Conservation (phyloP, 345 rosid species). For the Bruguiera parviflora region DNA sequence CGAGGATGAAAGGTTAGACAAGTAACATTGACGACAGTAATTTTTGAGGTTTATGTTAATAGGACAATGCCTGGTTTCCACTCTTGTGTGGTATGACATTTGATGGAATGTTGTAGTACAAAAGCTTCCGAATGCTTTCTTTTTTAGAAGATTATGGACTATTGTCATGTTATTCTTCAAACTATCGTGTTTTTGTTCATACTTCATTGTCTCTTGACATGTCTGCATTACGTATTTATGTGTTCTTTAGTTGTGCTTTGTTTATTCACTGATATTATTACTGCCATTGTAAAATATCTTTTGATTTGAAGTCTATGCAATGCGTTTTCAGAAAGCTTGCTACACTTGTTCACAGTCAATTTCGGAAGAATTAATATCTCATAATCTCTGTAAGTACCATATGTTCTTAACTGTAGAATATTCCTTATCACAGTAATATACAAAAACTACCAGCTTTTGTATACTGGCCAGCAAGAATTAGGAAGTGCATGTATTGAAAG, state of each 20-base stretch:
- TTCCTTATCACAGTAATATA: neutral
- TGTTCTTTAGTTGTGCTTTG: neutral
- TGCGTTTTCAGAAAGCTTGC: conserved; percentile 68
- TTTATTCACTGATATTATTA: neutral
- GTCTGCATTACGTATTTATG: neutral
- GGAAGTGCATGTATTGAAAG: neutral
- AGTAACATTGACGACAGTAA: too few species aligned
- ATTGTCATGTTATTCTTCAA: neutral
- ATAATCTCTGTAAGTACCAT: conserved; percentile 70
- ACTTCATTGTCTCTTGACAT: neutral
- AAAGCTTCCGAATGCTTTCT: neutral
- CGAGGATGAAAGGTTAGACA: too few species aligned
- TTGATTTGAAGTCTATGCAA: conserved; percentile 20
- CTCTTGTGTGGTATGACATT: too few species aligned
- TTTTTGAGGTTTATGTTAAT: too few species aligned
- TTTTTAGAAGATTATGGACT: neutral
- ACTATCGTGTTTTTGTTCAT: neutral
- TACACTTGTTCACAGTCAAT: conserved; percentile 60
- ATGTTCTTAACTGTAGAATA: neutral
- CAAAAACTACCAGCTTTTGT: neutral
- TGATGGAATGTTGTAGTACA: too few species aligned
- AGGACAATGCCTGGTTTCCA: too few species aligned
- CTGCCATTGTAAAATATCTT: neutral
- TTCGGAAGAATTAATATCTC: conserved; percentile 63
- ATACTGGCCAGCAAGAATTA: neutral